Percentiles rank a stretch among this genome's conserved stretches.
phyloP scores from a whole-genome alignment of 2,329 filamentous ascomycete species.

The Ramichloridium luteum region DNA sequence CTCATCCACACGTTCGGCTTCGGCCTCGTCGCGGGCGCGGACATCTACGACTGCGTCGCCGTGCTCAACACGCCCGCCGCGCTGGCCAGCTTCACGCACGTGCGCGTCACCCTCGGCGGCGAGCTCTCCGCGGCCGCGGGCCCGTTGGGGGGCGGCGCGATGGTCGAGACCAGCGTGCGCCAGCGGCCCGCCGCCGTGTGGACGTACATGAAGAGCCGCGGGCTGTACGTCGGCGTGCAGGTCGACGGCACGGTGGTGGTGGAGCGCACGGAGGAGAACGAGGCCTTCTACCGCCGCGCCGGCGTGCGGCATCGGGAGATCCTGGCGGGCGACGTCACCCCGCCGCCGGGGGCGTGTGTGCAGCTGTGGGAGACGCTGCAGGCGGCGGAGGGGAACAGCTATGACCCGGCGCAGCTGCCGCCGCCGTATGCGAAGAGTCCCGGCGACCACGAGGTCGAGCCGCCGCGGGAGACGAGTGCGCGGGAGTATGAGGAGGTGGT shows the following conservation, averaged over 20 bases:
- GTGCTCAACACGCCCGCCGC: constrained; percentile 80
- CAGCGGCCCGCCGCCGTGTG: constrained; percentile 59
- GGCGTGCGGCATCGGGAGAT: constrained; percentile 49
- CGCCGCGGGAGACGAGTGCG: constrained; percentile 46
- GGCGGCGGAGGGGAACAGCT: constrained; percentile 66
- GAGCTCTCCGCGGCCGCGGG: constrained; percentile 66
- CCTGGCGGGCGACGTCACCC: constrained; percentile 42
- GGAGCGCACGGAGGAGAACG: constrained; percentile 72
- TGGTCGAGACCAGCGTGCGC: constrained; percentile 54
- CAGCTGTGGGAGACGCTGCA: constrained; percentile 70
- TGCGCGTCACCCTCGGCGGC: constrained; percentile 65
- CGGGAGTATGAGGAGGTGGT: constrained; percentile 10
- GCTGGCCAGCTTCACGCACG: constrained; percentile 67
- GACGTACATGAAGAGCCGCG: constrained; percentile 77
- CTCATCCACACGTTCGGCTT: constrained; percentile 76
- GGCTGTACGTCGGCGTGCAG: constrained; percentile 74
- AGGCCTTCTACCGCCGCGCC: constrained; percentile 60
- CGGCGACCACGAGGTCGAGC: constrained; percentile 55
- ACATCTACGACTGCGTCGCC: constrained; percentile 88
- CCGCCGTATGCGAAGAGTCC: constrained; percentile 58
- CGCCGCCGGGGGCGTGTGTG: constrained; percentile 41
- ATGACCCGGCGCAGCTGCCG: constrained; percentile 57
- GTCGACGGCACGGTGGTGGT: constrained; percentile 76
- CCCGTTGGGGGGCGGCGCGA: constrained; percentile 64
- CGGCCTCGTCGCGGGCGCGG: constrained; percentile 77